phyloP scores from a whole-genome alignment of 2,329 filamentous ascomycete species.

The Trichoderma guizhouense region DNA sequence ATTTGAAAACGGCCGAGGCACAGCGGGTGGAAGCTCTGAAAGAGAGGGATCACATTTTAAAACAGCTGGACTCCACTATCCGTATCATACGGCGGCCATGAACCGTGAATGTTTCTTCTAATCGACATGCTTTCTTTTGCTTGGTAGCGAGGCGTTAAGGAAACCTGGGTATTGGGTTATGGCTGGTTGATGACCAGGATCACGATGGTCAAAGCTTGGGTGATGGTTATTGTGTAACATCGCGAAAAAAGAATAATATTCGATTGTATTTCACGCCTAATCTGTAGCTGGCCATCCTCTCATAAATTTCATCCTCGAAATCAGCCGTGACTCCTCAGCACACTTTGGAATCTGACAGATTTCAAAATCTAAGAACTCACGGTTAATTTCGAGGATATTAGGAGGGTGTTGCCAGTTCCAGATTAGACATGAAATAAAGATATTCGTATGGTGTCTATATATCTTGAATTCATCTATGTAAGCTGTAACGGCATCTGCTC shows the following conservation, averaged over 20 bases:
- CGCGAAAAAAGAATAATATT: not conserved
- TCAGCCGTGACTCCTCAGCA: not conserved
- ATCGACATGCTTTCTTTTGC: constrained; percentile 3
- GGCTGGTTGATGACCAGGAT: not conserved
- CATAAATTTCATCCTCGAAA: not conserved
- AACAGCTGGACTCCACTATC: constrained; percentile 59
- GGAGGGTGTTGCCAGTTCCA: not conserved
- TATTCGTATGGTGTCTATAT: constrained; percentile 5
- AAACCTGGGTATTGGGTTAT: not conserved
- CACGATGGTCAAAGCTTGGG: not conserved
- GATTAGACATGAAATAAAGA: not conserved
- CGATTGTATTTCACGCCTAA: not conserved
- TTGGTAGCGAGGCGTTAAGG: constrained; percentile 32
- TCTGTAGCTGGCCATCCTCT: not conserved
- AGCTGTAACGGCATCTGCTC: not conserved
- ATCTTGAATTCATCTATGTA: not conserved
- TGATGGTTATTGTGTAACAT: not conserved
- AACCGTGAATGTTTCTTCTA: constrained; percentile 21
- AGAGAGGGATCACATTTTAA: constrained; percentile 60
- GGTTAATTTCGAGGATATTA: not conserved
- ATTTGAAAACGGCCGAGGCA: constrained; percentile 60
- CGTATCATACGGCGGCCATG: constrained; percentile 57
- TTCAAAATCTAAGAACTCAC: no score
- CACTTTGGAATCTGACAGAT: not conserved
- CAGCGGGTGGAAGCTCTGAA: constrained; percentile 61